Base-by-base conservation (phyloP, 2,329 filamentous ascomycete species). In the Trichoderma asperellum region DNA sequence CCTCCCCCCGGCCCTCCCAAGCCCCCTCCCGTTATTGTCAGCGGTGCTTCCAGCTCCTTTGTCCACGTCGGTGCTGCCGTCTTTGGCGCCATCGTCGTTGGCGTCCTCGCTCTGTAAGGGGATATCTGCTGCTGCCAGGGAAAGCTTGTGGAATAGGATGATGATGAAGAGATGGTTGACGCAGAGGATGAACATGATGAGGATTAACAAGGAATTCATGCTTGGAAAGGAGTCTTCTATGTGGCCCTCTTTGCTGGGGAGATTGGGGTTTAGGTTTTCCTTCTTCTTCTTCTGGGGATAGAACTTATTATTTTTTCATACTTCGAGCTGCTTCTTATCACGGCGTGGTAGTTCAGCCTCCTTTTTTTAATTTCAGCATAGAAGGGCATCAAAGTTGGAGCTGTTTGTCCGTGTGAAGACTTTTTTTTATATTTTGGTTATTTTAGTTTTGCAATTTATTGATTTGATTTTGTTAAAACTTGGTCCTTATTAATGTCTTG, bases 61-160 rank as follows among this genome's bases (percentile, higher is more conserved):
- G 70, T 70, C 40, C 71, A 71, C 16, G 70, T 73, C 70, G 73
- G 73, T 21, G 71, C 73, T 24, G 73, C 77, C 63, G 72, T 77
- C 60, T 73, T 76, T 40, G 75, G 73, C 7, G 74, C 73, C 58
- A 76, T 75, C 49, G 73, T 74, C 52, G 70, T 77, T 53, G 75
- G 75, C 57, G 71, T 75, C 69, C 40, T 79, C 32, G 75, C 75
- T 43, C 71, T 80, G 74, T 80, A 77, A 77, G 67, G 61, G 24
- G 18, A 24, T 21, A 18, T 16, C 2, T 29, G 12, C 37, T 40
- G 14, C 37, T 43, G 37, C 6, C 3, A 34, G 21, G 16, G 47
- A 40, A n/a, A n/a, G 24, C 49, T 11, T n/a, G 29, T 24, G 60
- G 12, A 55, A 7, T 2, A 24, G 24, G 24, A 29, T 1, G 14